A percentile compares a stretch with the other conserved stretches of the same genome.
Evolutionary conservation across 768 basidiomycete genomes (phyloP).

Genomic region (Lyophyllum decastes): DNA sequence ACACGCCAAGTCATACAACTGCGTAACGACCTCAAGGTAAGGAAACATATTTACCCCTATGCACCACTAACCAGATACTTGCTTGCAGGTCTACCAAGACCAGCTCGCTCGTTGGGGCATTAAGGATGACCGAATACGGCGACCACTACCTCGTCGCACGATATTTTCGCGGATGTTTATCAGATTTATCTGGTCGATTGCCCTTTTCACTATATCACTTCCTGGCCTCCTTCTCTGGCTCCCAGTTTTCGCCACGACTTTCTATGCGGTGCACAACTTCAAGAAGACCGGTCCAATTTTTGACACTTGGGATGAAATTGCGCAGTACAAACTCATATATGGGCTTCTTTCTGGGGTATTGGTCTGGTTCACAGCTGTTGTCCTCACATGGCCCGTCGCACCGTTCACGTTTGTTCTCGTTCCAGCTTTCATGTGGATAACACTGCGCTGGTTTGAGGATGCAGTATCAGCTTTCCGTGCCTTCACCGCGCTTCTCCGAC

Average conservation of each 20-base stretch:
- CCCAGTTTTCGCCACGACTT: conserved; percentile 74
- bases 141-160: conserved; percentile 52
- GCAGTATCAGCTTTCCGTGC: conserved; percentile 80
- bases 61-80: not conserved
- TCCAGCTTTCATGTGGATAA: conserved; percentile 86
- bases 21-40: conserved; percentile 63
- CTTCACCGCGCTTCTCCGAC: conserved; percentile 56
- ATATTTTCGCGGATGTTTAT: conserved; percentile 67
- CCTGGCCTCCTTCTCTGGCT: conserved; percentile 84
- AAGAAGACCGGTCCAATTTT: conserved; percentile 81
- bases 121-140: conserved; percentile 85
- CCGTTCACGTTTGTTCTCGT: conserved; percentile 58
- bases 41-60: not conserved
- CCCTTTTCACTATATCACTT: conserved; percentile 64
- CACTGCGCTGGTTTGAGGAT: conserved; percentile 87
- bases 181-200: conserved; percentile 62
- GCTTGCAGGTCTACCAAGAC: conserved; percentile 69
- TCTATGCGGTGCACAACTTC: conserved; percentile 71
- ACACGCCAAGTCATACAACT: conserved; percentile 34
- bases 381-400: conserved; percentile 65
- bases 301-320: conserved; percentile 90
- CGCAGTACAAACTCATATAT: conserved; percentile 85
- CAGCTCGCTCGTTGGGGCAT: conserved; percentile 64
- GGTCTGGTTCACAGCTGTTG: conserved; percentile 59
- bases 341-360: conserved; percentile 73